Percentiles rank a stretch among this genome's conserved stretches.
phyloP scores from a whole-genome alignment of 2,329 filamentous ascomycete species.

The Huntiella abstrusa region DNA sequence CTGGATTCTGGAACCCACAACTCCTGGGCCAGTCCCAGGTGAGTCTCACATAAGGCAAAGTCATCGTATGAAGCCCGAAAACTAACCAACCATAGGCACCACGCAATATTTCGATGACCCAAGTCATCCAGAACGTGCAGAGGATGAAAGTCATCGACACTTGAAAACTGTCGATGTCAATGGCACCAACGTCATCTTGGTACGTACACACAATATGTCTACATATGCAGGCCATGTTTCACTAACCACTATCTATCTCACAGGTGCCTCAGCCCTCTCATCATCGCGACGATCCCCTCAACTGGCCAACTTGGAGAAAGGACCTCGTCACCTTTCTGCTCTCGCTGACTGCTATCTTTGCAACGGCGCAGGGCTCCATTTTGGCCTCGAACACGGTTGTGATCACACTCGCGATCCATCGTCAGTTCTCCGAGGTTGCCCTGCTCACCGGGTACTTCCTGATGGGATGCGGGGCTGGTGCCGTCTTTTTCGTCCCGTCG shows the following conservation, averaged over 20 bases:
- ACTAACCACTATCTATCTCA: background rate
- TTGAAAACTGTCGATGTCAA: conserved; percentile 59
- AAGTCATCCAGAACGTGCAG: conserved; percentile 25
- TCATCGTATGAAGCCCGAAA: background rate
- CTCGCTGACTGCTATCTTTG: conserved; percentile 65
- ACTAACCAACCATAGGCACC: conserved; percentile 26
- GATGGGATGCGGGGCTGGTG: conserved; percentile 62
- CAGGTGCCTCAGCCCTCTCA: conserved; percentile 66
- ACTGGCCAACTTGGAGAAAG: conserved; percentile 72
- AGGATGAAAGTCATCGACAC: conserved; percentile 18
- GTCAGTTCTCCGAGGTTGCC: conserved; percentile 56
- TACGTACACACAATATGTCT: conserved; percentile 20
- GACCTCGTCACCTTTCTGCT: conserved; percentile 64
- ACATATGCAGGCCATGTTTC: background rate
- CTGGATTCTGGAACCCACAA: conserved; percentile 51
- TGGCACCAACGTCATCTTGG: conserved; percentile 52
- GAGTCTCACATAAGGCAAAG: conserved; percentile 12
- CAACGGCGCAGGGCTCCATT: conserved; percentile 66
- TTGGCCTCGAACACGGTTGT: conserved; percentile 77
- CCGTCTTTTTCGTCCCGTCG: conserved; percentile 70
- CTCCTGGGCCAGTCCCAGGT: conserved; percentile 58
- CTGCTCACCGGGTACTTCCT: conserved; percentile 76
- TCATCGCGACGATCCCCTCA: conserved; percentile 74
- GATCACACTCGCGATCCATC: conserved; percentile 45
- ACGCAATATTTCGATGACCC: conserved; percentile 46